These are phyloP conservation scores for Scleroderma bovista DNA, from an alignment of 768 basidiomycete genomes.

Conservation along the genomic window DNA sequence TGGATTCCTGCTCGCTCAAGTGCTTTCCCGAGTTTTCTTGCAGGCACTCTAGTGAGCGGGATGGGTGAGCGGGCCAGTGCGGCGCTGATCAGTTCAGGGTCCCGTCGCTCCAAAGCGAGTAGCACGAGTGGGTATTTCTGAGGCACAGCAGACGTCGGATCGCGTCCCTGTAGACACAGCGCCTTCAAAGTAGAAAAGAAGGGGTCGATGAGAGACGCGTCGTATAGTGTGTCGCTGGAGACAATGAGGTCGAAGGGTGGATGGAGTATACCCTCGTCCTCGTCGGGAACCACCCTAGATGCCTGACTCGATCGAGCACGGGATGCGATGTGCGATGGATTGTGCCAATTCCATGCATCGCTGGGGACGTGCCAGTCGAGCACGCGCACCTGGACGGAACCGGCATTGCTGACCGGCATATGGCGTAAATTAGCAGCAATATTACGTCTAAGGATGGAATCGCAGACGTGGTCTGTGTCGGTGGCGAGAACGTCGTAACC, in stretches of 20 bases:
- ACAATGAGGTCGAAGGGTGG: conserved; percentile 74
- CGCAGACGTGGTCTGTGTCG: conserved; percentile 60
- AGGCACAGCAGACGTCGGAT: background rate
- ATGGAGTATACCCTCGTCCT: conserved; percentile 20
- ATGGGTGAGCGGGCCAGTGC: conserved; percentile 61
- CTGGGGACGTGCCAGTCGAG: conserved; percentile 67
- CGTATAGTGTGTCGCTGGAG: conserved; percentile 81
- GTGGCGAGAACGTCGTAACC: conserved; percentile 77
- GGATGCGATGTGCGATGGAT: conserved; percentile 27
- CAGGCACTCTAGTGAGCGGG: conserved; percentile 50
- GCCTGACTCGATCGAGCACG: conserved; percentile 21
- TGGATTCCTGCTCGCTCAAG: conserved; percentile 50
- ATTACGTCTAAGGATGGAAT: conserved; percentile 59
- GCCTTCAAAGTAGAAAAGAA: conserved; percentile 63
- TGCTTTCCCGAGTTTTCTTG: conserved; percentile 52
- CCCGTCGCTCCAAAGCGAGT: conserved; percentile 72
- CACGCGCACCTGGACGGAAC: conserved; percentile 52
- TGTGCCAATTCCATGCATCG: conserved; percentile 50
- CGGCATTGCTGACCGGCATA: conserved; percentile 30
- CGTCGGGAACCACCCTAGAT: conserved; percentile 6
- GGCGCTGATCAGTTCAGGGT: conserved; percentile 55
- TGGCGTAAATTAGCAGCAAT: conserved; percentile 41
- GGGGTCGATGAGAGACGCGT: conserved; percentile 52
- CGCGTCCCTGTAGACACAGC: conserved; percentile 27
- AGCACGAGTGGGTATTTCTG: conserved; percentile 16